Evolutionary conservation across 2,329 filamentous ascomycete genomes (phyloP).

Genomic region (Fusarium humuli): DNA sequence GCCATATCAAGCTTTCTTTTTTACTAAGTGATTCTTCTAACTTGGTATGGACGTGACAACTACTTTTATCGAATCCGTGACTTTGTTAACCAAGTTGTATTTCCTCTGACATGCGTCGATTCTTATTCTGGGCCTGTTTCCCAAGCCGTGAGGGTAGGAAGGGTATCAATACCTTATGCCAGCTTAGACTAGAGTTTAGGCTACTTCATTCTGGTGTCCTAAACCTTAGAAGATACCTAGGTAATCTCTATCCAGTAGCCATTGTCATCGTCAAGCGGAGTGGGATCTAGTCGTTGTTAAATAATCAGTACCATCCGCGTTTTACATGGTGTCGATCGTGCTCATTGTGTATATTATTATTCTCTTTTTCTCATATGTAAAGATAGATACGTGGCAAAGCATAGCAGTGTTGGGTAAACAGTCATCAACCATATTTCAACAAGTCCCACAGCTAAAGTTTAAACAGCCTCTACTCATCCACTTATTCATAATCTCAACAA

Average conservation of each 20-base stretch:
- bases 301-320: not conserved
- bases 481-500: no score
- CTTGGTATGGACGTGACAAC: not conserved
- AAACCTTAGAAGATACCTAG: not conserved
- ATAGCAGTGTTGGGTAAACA: not conserved
- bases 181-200: not conserved
- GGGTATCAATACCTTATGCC: not conserved
- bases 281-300: no score
- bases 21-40: conserved; percentile 24
- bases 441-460: not conserved
- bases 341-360: not conserved
- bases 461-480: not conserved
- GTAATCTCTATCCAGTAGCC: not conserved
- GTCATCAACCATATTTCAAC: not conserved
- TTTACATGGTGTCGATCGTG: not conserved
- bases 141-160: not conserved
- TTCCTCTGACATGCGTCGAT: not conserved
- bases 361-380: not conserved
- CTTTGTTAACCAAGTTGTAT: not conserved
- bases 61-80: not conserved
- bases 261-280: not conserved
- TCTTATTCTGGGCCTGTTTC: not conserved
- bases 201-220: not conserved
- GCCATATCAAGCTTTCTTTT: conserved; percentile 49
- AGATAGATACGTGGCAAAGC: not conserved